phyloP scores from a whole-genome alignment of 305 asterid genomes.

The Stenogyne calaminthoides region DNA sequence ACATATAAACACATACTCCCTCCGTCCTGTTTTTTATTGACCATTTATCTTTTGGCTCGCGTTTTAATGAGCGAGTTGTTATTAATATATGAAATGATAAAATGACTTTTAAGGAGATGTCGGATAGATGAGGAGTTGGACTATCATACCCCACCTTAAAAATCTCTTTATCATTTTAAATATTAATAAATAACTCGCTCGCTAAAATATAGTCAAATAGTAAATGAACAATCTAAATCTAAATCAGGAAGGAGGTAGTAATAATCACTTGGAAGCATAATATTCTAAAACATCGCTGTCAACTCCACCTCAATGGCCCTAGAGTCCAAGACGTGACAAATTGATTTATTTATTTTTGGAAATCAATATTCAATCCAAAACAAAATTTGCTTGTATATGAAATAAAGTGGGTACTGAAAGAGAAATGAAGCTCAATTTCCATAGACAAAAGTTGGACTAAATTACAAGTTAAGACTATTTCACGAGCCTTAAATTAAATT shows the following conservation, averaged over 20 bases:
- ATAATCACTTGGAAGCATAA: background rate
- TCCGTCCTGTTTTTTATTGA: no score
- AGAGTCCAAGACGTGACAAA: background rate
- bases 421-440: background rate
- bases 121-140: no score
- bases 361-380: background rate
- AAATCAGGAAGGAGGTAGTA: no score
- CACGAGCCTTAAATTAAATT: constrained; percentile 32
- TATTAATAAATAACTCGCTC: no score
- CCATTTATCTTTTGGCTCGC: no score
- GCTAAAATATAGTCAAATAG: no score
- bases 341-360: background rate
- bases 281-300: constrained; percentile 13
- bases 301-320: background rate
- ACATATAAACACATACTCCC: background rate
- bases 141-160: no score
- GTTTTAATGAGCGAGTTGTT: no score
- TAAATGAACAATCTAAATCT: no score
- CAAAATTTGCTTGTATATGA: background rate
- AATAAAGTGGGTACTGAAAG: constrained; percentile 17
- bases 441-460: constrained; percentile 1
- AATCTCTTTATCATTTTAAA: no score
- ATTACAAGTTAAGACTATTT: background rate
- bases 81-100: no score
- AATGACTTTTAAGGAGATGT: no score